phyloP scores from a whole-genome alignment of 257 asterid genomes.

The Craterostigma plantagineum region DNA sequence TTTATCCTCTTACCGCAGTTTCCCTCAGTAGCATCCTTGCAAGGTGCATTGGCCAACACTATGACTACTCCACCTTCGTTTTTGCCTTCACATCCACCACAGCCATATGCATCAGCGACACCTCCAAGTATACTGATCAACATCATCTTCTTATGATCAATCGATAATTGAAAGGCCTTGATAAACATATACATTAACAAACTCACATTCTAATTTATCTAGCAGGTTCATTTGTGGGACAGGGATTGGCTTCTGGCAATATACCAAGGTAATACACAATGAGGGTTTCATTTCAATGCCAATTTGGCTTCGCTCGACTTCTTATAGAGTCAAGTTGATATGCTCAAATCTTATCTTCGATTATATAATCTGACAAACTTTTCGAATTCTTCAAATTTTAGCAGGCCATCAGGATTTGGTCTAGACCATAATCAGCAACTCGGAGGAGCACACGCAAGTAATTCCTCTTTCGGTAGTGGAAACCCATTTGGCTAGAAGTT shows the following conservation, averaged over 20 bases:
- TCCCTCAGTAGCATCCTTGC: constrained; percentile 3
- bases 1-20: background rate
- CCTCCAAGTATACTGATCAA: background rate
- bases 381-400: background rate
- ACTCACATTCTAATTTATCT: background rate
- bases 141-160: background rate
- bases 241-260: background rate
- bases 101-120: background rate
- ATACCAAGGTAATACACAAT: background rate
- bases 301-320: background rate
- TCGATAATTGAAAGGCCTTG: background rate
- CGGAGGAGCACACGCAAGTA: background rate
- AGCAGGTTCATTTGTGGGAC: constrained; percentile 4
- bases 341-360: too few relatives aligned
- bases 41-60: constrained; percentile 1
- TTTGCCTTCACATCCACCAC: background rate
- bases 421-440: background rate
- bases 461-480: constrained; percentile 1
- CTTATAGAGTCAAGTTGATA: too few relatives aligned
- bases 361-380: background rate
- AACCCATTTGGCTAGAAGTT: constrained; percentile 1
- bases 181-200: background rate
- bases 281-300: background rate
- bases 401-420: background rate
- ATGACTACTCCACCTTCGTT: background rate